Percentiles rank a stretch among this genome's conserved stretches.
These are phyloP conservation scores for Geotrichum histeridarum DNA, from an alignment of 1,139 yeast genomes.

Conservation along the genomic window DNA sequence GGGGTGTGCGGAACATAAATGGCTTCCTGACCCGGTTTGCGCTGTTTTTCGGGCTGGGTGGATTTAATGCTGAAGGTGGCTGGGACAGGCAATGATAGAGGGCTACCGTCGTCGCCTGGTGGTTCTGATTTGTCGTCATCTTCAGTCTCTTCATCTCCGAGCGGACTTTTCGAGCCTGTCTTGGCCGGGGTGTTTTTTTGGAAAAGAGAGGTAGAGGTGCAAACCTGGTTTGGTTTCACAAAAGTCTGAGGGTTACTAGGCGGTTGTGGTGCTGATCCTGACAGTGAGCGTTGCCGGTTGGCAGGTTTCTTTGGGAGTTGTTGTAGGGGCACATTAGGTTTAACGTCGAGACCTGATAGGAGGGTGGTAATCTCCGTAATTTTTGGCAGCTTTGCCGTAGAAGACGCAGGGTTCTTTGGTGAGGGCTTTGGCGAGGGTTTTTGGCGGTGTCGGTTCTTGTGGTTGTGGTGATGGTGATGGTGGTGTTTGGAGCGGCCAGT, in stretches of 20 bases:
- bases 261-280: background rate
- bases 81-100: conserved; percentile 4
- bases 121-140: background rate
- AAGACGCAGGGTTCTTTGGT: background rate
- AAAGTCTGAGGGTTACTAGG: background rate
- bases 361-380: background rate
- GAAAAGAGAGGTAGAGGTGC: background rate
- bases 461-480: background rate
- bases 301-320: background rate
- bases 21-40: conserved; percentile 32
- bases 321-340: background rate
- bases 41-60: conserved; percentile 13
- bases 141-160: conserved; percentile 5
- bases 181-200: background rate
- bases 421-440: conserved; percentile 1
- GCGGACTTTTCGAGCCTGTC: background rate
- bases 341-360: background rate
- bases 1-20: conserved; percentile 63
- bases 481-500: background rate
- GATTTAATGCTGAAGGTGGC: conserved; percentile 4
- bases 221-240: too few species aligned
- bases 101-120: conserved; percentile 5
- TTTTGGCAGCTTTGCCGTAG: background rate
- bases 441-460: background rate
- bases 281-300: background rate